Base-by-base conservation (phyloP, 2,329 filamentous ascomycete species). In the Stemphylium lycopersici region DNA sequence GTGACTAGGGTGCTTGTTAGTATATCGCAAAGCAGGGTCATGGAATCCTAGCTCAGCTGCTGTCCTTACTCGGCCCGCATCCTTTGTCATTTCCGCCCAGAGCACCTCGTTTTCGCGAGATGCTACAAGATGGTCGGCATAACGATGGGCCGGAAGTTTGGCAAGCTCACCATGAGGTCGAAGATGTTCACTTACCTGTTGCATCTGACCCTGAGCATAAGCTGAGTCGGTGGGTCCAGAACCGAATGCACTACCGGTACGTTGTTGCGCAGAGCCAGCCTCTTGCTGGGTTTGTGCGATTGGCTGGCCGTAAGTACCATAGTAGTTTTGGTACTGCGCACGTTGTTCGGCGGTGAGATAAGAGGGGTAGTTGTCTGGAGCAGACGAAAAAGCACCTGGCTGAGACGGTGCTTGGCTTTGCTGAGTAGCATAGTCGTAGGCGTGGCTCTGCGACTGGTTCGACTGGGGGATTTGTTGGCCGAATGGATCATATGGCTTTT, bases 401-500 rank as follows among this genome's bases (percentile, higher is more conserved):
- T 84, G 83, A 64, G 86, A 84, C 51, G 83, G 83, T 38, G 75
- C 78, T 61, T 88, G 88, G 55, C 81, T 78, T 43, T 78, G 74
- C 18, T 82, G 78, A 48, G 79, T 69, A 34, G 76, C 75, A 61
- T 81, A 82, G 46, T 82, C 80, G 63, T 76, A 81, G 48, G 78
- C 76, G 54, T 65, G 77, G 24, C 74, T 76, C 50, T 58, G 55
- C 46, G 55, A 51, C 20, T 58, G 51, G 58, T 65, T 78, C 26
- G 74, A 76, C 46, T 79, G 78, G 10, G 66, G 66, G 59, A 85
- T 83, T 72, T 92, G 90, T 72, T 96, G 91, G 65, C 83, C 85
- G 73, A 96, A 98, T 0, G 90, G 85, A 72, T 97, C 93, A 76
- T 92, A 93, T 2, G 89, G 86, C 80, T 98, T 97, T 76, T 91